Evolutionary conservation across 768 basidiomycete genomes (phyloP), one percentile per base, ranked within the genome.

Genomic region (Tephrocybe sp.): DNA sequence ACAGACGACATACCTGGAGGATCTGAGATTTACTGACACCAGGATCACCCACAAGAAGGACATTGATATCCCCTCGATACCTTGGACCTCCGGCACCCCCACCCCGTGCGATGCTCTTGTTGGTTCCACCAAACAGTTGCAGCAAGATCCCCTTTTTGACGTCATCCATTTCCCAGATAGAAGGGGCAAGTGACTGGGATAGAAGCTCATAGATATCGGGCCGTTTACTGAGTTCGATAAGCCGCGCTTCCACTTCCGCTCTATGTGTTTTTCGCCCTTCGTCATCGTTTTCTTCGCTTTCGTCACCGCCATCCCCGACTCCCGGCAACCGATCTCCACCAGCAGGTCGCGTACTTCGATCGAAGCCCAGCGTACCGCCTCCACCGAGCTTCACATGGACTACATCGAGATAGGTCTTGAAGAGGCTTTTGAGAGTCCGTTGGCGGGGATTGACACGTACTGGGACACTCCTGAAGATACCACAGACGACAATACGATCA

Each of bases 101-200:
- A 45, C 97, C 97, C 47, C 84, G 77, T 1, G 90, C 80, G 55
- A 98, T 90, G 59, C 76, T 93, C 75, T 99, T 99, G 68, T 97
- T 98, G 29, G 97, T 97, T 0, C 97, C 97, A 3, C 97, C 97
- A 67, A 99, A 98, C 21, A 99, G 69, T 66, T 98, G 95, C 25
- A 99, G 71, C 50, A 99, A 64, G 45, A 98, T 97, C 0, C 97
- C 97, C 73, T 98, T 97, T 74, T 99, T 99, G 51, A 98, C 93
- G 63, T 99, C 97, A 21, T 98, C 94, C 90, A 98, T 88, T 65
- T 92, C 90, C 86, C 91, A 98, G 56, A 99, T 97, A 27, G 86
- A 89, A 13, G 97, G 97, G 1, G 94, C 95, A 47, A 99, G 78
- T 2, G 88, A 91, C 15, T 87, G 75, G 7, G 94, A 72, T 4